A percentile compares a stretch with the other conserved stretches of the same genome.
phyloP scores from a whole-genome alignment of 257 asterid genomes.

The Ilex aquifolium region DNA sequence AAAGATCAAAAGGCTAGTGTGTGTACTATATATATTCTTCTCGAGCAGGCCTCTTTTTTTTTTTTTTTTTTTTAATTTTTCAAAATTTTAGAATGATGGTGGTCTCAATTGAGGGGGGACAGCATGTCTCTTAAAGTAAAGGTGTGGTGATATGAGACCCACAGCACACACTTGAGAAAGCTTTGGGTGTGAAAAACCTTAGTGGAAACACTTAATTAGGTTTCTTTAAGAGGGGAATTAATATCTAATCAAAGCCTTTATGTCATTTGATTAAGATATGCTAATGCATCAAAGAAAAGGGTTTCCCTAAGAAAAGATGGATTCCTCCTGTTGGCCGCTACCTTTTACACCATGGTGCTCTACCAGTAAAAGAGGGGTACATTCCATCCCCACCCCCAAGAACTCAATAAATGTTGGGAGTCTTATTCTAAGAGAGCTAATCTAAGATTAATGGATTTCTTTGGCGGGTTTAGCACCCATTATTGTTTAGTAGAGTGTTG shows the following conservation, averaged over 20 bases:
- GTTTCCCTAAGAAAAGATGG: conserved; percentile 4
- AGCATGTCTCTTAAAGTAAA: conserved; percentile 45
- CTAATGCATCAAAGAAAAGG: not conserved
- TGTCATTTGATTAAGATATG: too few relatives aligned
- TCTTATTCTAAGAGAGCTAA: too few relatives aligned
- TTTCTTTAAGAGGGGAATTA: conserved; percentile 23
- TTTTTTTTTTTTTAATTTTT: too few relatives aligned
- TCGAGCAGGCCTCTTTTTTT: conserved; percentile 19
- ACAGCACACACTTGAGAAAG: not conserved
- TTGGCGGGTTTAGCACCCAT: too few relatives aligned
- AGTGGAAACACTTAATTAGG: conserved; percentile 44
- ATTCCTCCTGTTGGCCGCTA: conserved; percentile 14
- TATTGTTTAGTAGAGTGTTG: too few relatives aligned
- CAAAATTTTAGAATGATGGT: conserved; percentile 34
- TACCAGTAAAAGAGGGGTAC: not conserved
- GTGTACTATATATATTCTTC: conserved; percentile 3
- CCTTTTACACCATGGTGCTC: conserved; percentile 8
- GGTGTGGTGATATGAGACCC: conserved; percentile 23
- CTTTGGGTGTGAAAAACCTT: conserved; percentile 35
- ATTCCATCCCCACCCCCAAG: too few relatives aligned
- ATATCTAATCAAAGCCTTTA: not conserved
- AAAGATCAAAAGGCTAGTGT: conserved; percentile 8
- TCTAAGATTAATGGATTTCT: too few relatives aligned
- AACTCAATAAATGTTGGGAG: too few relatives aligned
- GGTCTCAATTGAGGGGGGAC: conserved; percentile 53